Base-by-base conservation (phyloP, 331 rosid genomes). In the Stylosanthes scabra region DNA sequence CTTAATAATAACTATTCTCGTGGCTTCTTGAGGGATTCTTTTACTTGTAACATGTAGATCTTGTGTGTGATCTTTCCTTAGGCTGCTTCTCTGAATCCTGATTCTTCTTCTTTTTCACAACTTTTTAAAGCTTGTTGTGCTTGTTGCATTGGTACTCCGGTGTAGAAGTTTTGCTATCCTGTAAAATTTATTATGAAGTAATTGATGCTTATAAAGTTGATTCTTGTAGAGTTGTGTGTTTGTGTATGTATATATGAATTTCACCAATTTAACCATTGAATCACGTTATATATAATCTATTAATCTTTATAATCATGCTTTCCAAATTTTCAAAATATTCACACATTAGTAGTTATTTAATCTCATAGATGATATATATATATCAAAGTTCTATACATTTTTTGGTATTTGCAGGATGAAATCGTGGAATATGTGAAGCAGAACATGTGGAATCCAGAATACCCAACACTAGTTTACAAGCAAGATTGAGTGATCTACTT, bases 401-500 rank as follows among this genome's bases (percentile, higher is more conserved):
- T 20, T 20, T 20, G n/a, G 25, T 72, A 28, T 45, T 6, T 87
- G 83, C 92, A 95, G 99, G 97, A 84, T 67, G 87, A 88, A 83
- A 77, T 95, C 47, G 34, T 2, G 58, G 88, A 88, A 46, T 86
- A 56, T 72, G 97, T 95, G 76, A 57, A 77, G 80, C 84, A 84
- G 66, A 90, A 82, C 81, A 95, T 92, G 97, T 95, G 99, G 99
- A 80, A 25, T 81, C 99, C 99, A 50, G 91, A 90, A 31, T 95
- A 95, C 76, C 96, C 92, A 0, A 90, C 89, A 44, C 80, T 95
- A 62, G 97, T 95, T 75, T 95, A 78, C 84, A 83, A n/a, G 80
- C 13, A 83, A 39, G 93, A 95, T 29, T 95, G 83, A 91, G 73
- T 25, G 28, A 59, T 13, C 31, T 37, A 62, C 57, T 14, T 69